Evolutionary conservation across 2,329 filamentous ascomycete genomes (phyloP), one percentile per base, ranked within the genome.

Genomic region (Lithohypha guttulata): DNA sequence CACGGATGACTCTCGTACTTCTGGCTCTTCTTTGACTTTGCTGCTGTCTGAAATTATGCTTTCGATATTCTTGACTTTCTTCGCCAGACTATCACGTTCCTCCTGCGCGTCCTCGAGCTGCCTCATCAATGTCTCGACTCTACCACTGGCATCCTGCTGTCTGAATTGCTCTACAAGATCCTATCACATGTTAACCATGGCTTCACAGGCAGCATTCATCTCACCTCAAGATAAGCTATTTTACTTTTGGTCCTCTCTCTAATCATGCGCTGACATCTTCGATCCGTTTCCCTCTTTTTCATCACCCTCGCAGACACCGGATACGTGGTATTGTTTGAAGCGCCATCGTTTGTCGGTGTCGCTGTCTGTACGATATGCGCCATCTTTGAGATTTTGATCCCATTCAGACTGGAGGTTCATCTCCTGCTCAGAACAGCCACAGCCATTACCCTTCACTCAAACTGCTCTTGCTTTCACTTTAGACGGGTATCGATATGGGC

Each of bases 181-280:
- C n/a, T n/a, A n/a, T n/a, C n/a, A n/a, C n/a, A n/a, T n/a, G n/a
- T n/a, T n/a, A n/a, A n/a, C n/a, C n/a, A n/a, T n/a, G n/a, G n/a
- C n/a, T n/a, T n/a, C n/a, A n/a, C n/a, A n/a, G n/a, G n/a, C n/a
- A n/a, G n/a, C n/a, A n/a, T n/a, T n/a, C n/a, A n/a, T n/a, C n/a
- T n/a, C n/a, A n/a, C n/a, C 39, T 52, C 49, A 20, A 52, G 46
- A 37, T 52, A 49, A 42, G 49, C 46, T 18, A 52, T 52, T n/a
- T 46, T 44, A 22, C 42, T 39, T 29, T 48, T 49, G 9, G 49
- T 52, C n/a, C 49, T 44, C 33, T 52, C 49, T 26, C 49, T 40
- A 36, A 48, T 48, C 42, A 50, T 47, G 17, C 49, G 49, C 25
- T 52, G 49, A 37, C 49, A 52, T 38, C 42, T 37, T 37, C 49